phyloP scores from a whole-genome alignment of 345 rosid species.

The Populus simonii region DNA sequence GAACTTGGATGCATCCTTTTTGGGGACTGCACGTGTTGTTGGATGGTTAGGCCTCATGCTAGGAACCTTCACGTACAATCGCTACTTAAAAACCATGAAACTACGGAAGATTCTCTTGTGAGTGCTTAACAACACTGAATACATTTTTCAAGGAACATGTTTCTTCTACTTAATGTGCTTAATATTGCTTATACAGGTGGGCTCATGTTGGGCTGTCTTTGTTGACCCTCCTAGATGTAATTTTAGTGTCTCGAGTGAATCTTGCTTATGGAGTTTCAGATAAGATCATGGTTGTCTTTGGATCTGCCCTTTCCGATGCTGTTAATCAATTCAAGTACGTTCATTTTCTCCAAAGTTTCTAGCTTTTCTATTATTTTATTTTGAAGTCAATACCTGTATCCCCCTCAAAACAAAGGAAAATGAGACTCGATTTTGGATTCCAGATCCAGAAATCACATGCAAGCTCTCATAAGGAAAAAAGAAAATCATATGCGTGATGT shows the following conservation, averaged over 20 bases:
- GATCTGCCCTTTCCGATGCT: conserved; percentile 90
- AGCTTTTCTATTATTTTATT: neutral
- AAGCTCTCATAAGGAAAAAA: neutral
- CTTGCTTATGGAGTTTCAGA: conserved; percentile 67
- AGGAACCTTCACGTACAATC: conserved; percentile 76
- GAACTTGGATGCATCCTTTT: conserved; percentile 79
- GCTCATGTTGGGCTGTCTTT: conserved; percentile 71
- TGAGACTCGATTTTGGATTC: neutral
- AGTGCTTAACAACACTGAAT: conserved; percentile 21
- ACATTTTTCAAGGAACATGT: neutral
- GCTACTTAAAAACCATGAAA: conserved; percentile 68
- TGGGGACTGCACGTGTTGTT: conserved; percentile 82
- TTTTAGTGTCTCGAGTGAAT: conserved; percentile 60
- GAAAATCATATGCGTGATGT: neutral
- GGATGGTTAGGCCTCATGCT: conserved; percentile 96
- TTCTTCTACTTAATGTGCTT: conserved; percentile 6
- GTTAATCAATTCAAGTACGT: conserved; percentile 91
- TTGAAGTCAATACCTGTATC: neutral
- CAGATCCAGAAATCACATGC: neutral
- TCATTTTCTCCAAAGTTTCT: neutral
- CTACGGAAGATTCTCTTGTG: conserved; percentile 73
- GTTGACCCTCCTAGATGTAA: conserved; percentile 62
- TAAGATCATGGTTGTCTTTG: conserved; percentile 76
- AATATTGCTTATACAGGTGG: conserved; percentile 48
- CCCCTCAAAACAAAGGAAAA: neutral